A percentile compares a stretch with the other conserved stretches of the same genome.
Conservation (phyloP, 371 early-diverging fungal species). For the Mucor racemosus region DNA sequence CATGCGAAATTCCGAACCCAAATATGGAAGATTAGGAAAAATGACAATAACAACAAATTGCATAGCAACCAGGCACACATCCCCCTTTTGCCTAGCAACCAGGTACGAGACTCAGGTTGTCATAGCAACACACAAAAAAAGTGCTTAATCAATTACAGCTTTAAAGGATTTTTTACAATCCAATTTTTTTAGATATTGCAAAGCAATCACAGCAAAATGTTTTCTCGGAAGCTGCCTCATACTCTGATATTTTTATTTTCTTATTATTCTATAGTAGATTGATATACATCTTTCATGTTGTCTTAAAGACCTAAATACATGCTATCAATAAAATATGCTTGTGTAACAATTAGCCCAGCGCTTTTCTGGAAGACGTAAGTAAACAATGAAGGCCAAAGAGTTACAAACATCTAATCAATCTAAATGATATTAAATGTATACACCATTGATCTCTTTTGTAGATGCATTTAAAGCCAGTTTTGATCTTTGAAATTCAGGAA, state of each 20-base stretch:
- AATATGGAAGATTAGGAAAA: too few relatives aligned
- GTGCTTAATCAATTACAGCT: too few relatives aligned
- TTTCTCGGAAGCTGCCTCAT: background rate
- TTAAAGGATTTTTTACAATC: too few relatives aligned
- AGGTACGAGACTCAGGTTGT: too few relatives aligned
- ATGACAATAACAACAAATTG: too few relatives aligned
- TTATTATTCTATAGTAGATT: background rate
- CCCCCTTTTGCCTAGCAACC: too few relatives aligned
- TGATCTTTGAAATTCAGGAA: conserved; percentile 8
- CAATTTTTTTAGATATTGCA: too few relatives aligned
- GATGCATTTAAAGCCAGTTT: conserved; percentile 4
- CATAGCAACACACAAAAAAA: too few relatives aligned
- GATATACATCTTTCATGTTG: too few relatives aligned
- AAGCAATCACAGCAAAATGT: background rate
- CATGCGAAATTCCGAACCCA: too few relatives aligned
- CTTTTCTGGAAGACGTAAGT: background rate
- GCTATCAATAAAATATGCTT: background rate
- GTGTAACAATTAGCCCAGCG: background rate
- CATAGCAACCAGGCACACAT: too few relatives aligned
- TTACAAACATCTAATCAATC: background rate
- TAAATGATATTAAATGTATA: background rate
- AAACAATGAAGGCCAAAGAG: background rate
- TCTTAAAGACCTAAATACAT: background rate
- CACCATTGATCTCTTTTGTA: background rate
- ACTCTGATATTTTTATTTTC: background rate